Percentiles rank a stretch among this genome's conserved stretches.
Evolutionary conservation across 106 monocot species (phyloP).

Genomic region (Phalaenopsis equestris): DNA sequence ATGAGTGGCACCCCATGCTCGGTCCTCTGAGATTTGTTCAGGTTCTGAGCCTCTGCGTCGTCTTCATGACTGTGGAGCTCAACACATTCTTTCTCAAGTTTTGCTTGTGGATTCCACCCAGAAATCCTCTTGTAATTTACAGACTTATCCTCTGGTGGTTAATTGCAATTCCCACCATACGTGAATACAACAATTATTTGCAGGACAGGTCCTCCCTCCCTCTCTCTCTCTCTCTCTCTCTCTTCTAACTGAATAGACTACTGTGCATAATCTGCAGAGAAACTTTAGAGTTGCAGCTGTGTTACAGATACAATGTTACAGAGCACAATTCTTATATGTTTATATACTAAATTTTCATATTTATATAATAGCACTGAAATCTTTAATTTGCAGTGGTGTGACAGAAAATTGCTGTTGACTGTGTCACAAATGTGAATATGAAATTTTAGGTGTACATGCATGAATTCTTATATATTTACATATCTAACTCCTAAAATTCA

Average conservation of each 20-base stretch:
- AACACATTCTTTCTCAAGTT: slow-evolving; percentile 98
- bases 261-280: no score
- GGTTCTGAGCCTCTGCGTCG: slow-evolving; percentile 68
- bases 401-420: no score
- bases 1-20: slow-evolving; percentile 82
- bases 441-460: no score
- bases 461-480: no score
- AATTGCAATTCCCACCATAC: slow-evolving; percentile 91
- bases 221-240: neutral
- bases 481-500: no score
- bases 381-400: no score
- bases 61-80: slow-evolving; percentile 88
- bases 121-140: slow-evolving; percentile 71
- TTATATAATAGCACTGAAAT: no score
- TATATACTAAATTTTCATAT: no score
- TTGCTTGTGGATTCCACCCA: slow-evolving; percentile 86
- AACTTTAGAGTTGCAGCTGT: no score
- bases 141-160: slow-evolving; percentile 91
- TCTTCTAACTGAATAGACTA: neutral
- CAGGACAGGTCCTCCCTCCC: slow-evolving; percentile 73
- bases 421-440: no score
- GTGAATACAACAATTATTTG: slow-evolving; percentile 90
- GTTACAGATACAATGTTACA: no score
- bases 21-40: slow-evolving; percentile 94
- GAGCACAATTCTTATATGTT: no score